phyloP scores from a whole-genome alignment of 176 grass and related monocot species.

The Carex parvula region DNA sequence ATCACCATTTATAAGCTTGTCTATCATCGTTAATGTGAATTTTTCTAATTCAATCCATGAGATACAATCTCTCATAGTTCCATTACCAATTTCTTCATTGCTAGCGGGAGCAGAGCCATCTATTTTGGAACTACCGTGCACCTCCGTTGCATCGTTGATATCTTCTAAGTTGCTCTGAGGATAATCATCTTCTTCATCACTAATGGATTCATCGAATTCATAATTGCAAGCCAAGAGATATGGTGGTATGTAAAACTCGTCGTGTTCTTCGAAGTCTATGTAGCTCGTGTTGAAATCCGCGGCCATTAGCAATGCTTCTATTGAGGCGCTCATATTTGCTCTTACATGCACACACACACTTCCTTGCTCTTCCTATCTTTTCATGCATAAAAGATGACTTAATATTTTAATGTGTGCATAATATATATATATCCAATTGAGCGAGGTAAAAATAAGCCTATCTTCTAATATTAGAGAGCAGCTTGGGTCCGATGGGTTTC shows the following conservation, averaged over 20 bases:
- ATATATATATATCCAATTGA: not conserved
- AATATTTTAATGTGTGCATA: not conserved
- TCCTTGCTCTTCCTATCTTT: not conserved
- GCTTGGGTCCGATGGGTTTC: too few species aligned
- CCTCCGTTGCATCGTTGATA: not conserved
- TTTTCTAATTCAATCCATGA: too few species aligned
- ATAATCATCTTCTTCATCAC: not conserved
- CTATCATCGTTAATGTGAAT: too few species aligned
- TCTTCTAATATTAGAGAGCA: too few species aligned
- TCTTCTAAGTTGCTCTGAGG: not conserved
- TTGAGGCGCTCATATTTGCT: slow-evolving; percentile 2
- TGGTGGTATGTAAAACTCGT: not conserved
- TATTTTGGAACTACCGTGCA: not conserved
- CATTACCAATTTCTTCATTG: not conserved
- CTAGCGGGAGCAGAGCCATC: not conserved
- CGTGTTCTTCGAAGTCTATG: not conserved
- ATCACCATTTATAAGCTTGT: too few species aligned
- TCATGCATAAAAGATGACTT: not conserved
- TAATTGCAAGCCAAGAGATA: not conserved
- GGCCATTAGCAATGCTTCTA: not conserved
- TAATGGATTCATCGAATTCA: not conserved
- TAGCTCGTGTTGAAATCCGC: not conserved
- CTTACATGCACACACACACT: not conserved
- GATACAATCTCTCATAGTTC: not conserved
- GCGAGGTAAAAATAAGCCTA: too few species aligned